phyloP scores from a whole-genome alignment of 2,329 filamentous ascomycete species.

The Fusarium phyllophilum region DNA sequence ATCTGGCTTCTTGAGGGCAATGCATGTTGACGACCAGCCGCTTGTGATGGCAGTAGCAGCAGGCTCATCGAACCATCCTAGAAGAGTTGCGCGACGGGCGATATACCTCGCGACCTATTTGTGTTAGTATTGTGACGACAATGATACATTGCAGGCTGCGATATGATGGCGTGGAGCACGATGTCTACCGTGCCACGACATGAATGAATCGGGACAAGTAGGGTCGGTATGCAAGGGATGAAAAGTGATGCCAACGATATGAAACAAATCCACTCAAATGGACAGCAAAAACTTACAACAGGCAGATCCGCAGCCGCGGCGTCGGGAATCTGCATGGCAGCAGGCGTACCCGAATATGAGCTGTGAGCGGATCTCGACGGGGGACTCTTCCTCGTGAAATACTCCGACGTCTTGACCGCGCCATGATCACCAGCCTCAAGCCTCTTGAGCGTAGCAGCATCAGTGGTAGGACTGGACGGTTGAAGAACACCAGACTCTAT shows the following conservation, averaged over 20 bases:
- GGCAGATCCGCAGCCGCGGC: constrained; percentile 25
- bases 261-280: not conserved
- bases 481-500: constrained; percentile 31
- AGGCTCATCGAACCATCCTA: constrained; percentile 44
- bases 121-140: constrained; percentile 3
- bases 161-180: no score
- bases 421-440: constrained; percentile 29
- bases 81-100: constrained; percentile 40
- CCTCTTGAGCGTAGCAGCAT: constrained; percentile 29
- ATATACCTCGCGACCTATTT: constrained; percentile 41
- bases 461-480: constrained; percentile 32
- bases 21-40: constrained; percentile 41
- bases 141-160: not conserved
- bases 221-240: not conserved
- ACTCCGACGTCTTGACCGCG: not conserved
- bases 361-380: constrained; percentile 35
- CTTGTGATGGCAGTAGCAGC: constrained; percentile 30
- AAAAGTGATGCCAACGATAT: not conserved
- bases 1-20: constrained; percentile 39
- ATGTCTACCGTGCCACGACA: not conserved
- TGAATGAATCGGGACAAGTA: not conserved
- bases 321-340: constrained; percentile 33
- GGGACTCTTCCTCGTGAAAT: constrained; percentile 5
- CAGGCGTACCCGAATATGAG: constrained; percentile 38
- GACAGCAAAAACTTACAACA: constrained; percentile 23